Conservation (phyloP, 1,284 basidiomycete species). For the Xerocomus amazonicus region DNA sequence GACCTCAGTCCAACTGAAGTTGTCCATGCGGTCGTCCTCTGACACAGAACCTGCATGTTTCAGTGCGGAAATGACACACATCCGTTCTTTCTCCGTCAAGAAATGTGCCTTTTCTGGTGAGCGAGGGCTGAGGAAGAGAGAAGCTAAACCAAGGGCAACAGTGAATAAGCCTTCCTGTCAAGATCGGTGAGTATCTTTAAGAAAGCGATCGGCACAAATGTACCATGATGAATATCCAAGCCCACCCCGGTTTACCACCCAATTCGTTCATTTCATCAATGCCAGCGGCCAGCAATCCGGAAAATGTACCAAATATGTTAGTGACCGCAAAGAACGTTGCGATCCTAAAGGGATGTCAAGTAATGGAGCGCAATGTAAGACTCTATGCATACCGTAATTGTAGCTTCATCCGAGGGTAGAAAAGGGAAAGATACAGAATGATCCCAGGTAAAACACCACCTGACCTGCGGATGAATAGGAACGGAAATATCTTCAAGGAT, state of each 20-base stretch:
- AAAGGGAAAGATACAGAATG: slow-evolving; percentile 53
- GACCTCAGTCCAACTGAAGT: slow-evolving; percentile 38
- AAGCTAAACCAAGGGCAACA: slow-evolving; percentile 42
- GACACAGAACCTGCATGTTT: slow-evolving; percentile 32
- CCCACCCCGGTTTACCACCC: slow-evolving; percentile 47
- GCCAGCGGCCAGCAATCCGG: slow-evolving; percentile 58
- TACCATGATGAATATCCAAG: slow-evolving; percentile 66
- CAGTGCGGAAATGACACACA: slow-evolving; percentile 33
- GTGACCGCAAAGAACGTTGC: slow-evolving; percentile 53
- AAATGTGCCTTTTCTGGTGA: slow-evolving; percentile 44
- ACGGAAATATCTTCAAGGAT: slow-evolving; percentile 31
- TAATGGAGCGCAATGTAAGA: too few relatives aligned
- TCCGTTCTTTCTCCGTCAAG: slow-evolving; percentile 42
- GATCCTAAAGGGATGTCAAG: slow-evolving; percentile 33
- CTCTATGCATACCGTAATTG: slow-evolving; percentile 41
- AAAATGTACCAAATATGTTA: slow-evolving; percentile 59
- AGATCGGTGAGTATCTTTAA: not conserved
- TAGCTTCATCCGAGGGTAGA: slow-evolving; percentile 56
- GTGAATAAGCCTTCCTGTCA: slow-evolving; percentile 33
- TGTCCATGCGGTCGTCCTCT: slow-evolving; percentile 33
- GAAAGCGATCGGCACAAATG: not conserved
- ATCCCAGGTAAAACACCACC: slow-evolving; percentile 59
- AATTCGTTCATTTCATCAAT: slow-evolving; percentile 53
- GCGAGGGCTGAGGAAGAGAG: slow-evolving; percentile 50
- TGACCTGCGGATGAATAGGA: slow-evolving; percentile 32